A percentile compares a stretch with the other conserved stretches of the same genome.
Evolutionary conservation across 148 eudicot species (phyloP).

Genomic region (Rhododendron ovatum): DNA sequence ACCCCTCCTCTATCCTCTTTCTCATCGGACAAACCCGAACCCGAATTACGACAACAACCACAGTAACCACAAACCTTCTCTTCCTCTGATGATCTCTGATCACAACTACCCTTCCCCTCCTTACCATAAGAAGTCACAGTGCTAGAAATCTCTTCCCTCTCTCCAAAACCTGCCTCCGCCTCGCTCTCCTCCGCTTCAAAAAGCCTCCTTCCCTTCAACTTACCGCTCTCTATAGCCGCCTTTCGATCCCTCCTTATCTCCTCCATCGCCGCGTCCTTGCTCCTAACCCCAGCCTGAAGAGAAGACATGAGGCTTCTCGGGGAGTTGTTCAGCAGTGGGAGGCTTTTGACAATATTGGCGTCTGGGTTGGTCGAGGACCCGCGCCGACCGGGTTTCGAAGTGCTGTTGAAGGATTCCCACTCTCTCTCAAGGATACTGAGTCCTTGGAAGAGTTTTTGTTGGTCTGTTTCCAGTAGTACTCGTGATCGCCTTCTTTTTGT

Average conservation of each 20-base stretch:
- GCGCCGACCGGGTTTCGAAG: not conserved
- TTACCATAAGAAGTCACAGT: not conserved
- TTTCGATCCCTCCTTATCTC: not conserved
- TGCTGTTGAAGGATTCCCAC: not conserved
- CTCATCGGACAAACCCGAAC: constrained; percentile 3
- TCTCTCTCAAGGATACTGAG: not conserved
- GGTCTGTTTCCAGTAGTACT: not conserved
- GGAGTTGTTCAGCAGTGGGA: constrained; percentile 7
- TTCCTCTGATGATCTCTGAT: not conserved
- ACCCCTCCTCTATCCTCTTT: not conserved
- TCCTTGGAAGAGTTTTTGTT: not conserved
- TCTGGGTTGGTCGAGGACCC: not conserved
- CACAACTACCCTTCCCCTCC: constrained; percentile 6
- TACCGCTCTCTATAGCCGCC: not conserved
- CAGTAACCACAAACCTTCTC: not conserved
- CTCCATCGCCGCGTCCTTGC: not conserved
- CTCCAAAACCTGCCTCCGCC: not conserved
- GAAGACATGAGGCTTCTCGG: constrained; percentile 21
- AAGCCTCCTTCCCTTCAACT: constrained; percentile 18
- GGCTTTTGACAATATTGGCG: not conserved
- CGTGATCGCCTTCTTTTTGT: not conserved
- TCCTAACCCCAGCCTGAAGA: not conserved
- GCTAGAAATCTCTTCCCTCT: not conserved
- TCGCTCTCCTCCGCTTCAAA: constrained; percentile 3
- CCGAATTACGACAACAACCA: not conserved